Evolutionary conservation across 805 yeast genomes (phyloP).

Genomic region (Ogataea philodendri): DNA sequence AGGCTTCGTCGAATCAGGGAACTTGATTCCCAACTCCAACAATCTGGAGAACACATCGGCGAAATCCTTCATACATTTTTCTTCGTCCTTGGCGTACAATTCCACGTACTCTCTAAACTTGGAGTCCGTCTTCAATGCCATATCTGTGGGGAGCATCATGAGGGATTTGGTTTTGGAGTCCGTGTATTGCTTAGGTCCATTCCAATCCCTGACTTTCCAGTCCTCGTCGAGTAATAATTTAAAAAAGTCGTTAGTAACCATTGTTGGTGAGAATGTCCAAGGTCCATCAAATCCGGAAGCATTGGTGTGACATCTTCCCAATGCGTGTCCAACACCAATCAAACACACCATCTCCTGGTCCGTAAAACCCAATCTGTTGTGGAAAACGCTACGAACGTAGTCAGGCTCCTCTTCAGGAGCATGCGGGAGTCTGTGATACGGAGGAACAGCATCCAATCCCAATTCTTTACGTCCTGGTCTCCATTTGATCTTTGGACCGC

Average conservation of each 20-base stretch:
- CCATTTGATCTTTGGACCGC: constrained; percentile 63
- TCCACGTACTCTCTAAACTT: constrained; percentile 45
- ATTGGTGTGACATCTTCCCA: constrained; percentile 48
- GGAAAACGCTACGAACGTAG: constrained; percentile 46
- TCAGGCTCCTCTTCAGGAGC: constrained; percentile 42
- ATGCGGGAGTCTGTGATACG: constrained; percentile 51
- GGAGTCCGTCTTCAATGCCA: constrained; percentile 48
- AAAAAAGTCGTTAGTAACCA: constrained; percentile 73
- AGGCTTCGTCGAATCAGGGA: constrained; percentile 48
- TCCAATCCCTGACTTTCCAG: constrained; percentile 61
- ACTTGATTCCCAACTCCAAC: constrained; percentile 72
- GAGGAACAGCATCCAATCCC: constrained; percentile 37
- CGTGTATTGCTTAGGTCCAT: constrained; percentile 61
- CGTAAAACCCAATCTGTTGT: constrained; percentile 43
- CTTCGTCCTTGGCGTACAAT: constrained; percentile 49
- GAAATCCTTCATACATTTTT: constrained; percentile 48
- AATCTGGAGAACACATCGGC: constrained; percentile 44
- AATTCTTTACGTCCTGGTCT: constrained; percentile 49
- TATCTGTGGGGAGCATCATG: constrained; percentile 63
- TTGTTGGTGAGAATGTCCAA: constrained; percentile 81
- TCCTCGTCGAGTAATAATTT: constrained; percentile 49
- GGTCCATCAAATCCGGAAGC: constrained; percentile 84
- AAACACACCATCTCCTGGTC: constrained; percentile 47
- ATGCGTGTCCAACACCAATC: constrained; percentile 46
- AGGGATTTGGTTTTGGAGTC: constrained; percentile 53